These are phyloP conservation scores for Cyberlindnera mississippiensis DNA, from an alignment of 805 yeast genomes.

Conservation along the genomic window DNA sequence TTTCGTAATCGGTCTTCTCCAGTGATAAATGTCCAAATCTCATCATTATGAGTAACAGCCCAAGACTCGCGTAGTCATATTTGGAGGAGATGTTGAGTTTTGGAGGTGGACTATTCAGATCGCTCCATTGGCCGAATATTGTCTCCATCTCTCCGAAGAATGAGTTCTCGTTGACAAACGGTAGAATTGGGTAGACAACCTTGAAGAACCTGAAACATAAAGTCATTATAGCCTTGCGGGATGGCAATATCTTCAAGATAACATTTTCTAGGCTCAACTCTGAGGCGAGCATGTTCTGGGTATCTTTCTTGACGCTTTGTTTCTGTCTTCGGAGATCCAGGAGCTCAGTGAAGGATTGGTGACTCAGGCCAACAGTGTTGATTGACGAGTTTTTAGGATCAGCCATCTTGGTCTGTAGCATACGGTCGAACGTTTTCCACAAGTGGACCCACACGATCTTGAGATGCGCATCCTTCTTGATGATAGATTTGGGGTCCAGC, in stretches of 20 bases:
- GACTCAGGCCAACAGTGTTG: background rate
- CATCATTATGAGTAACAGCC: conserved; percentile 20
- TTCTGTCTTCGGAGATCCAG: conserved; percentile 18
- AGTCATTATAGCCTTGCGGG: conserved; percentile 12
- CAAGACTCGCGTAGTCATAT: conserved; percentile 23
- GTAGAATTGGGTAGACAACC: conserved; percentile 24
- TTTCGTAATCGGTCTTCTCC: conserved; percentile 14
- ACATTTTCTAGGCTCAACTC: conserved; percentile 7
- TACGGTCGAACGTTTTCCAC: conserved; percentile 18
- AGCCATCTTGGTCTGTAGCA: conserved; percentile 3
- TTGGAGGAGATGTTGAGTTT: conserved; percentile 13
- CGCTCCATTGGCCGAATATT: conserved; percentile 10
- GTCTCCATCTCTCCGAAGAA: conserved; percentile 20
- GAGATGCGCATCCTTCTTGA: conserved; percentile 43
- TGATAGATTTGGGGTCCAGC: conserved; percentile 43
- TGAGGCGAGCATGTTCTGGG: background rate
- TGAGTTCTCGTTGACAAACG: conserved; percentile 23
- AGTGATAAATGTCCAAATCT: conserved; percentile 23
- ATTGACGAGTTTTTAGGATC: conserved; percentile 1
- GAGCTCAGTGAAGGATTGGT: conserved; percentile 3
- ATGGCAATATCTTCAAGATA: conserved; percentile 19
- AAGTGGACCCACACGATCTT: conserved; percentile 32
- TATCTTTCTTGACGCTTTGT: conserved; percentile 4
- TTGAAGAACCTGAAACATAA: conserved; percentile 25
- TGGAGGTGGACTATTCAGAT: conserved; percentile 4